Evolutionary conservation across 2,329 filamentous ascomycete genomes (phyloP), one percentile per base, ranked within the genome.

Genomic region (Raffaelea arxii): DNA sequence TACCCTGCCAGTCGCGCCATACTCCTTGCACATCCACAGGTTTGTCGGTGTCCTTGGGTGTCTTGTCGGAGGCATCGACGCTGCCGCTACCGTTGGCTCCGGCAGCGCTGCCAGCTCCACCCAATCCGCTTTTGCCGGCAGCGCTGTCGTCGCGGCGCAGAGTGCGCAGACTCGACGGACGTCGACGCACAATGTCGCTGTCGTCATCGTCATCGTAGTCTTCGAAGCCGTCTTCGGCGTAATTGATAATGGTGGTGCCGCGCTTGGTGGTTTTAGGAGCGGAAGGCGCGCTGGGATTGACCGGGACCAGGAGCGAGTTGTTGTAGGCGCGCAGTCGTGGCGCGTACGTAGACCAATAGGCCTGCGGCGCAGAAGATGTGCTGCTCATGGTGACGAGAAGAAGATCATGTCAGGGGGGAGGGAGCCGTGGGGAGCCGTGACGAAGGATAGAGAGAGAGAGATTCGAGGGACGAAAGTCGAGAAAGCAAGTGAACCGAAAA

Each of bases 181-280:
- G 82, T 52, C 91, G 82, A 53, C 87, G 78, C 49, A 78, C 73
- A 46, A 87, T 84, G 52, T 88, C 84, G 43, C 87, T 84, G 52
- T 88, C 84, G 43, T 85, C 82, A 52, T 88, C 85, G 47, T 82
- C 77, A 32, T 80, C 77, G 48, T 78, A 65, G 58, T 91, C 89
- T 54, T 96, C 91, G 59, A 84, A 94, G 41, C 90, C 90, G 62
- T 97, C 91, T 62, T 98, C 92, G 22, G 92, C 91, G 61, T 98
- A 98, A 68, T 96, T 98, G 67, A 97, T 92, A 53, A 91, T 86
- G 27, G 87, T 92, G 2, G 92, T 97, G 48, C 92, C 92, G 65
- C 92, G 84, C 71, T 98, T 97, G 9, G 92, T 97, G n/a, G 86
- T 94, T 61, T 91, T 80, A 35, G 83, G 78, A 22, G 80, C 82